Conservation (phyloP, 805 yeast species). For the Pachysolen tannophilus region DNA sequence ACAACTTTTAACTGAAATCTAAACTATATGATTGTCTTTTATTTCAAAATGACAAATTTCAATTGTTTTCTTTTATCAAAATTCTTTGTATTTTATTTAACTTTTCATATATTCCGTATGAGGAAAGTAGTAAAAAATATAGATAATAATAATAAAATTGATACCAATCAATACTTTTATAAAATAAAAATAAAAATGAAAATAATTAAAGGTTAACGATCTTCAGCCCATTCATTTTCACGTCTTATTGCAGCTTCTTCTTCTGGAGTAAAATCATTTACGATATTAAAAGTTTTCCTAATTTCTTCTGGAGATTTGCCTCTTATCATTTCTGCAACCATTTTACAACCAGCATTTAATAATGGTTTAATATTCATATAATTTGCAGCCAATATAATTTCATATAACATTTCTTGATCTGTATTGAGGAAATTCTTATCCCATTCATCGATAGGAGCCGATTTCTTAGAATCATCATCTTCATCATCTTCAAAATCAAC, state of each 20-base stretch:
- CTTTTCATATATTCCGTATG: too few relatives aligned
- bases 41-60: too few relatives aligned
- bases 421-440: slow-evolving; percentile 90
- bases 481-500: slow-evolving; percentile 66
- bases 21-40: too few relatives aligned
- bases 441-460: slow-evolving; percentile 95
- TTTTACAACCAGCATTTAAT: slow-evolving; percentile 72
- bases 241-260: slow-evolving; percentile 83
- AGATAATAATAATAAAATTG: too few relatives aligned
- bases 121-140: too few relatives aligned
- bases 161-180: too few relatives aligned
- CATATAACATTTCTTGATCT: slow-evolving; percentile 85
- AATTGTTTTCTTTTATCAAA: too few relatives aligned
- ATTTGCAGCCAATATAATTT: slow-evolving; percentile 75
- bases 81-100: too few relatives aligned
- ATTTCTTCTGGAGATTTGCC: slow-evolving; percentile 77
- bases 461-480: slow-evolving; percentile 74
- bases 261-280: slow-evolving; percentile 78
- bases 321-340: slow-evolving; percentile 78
- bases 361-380: slow-evolving; percentile 69
- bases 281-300: slow-evolving; percentile 71
- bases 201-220: too few relatives aligned
- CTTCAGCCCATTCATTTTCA: slow-evolving; percentile 90
- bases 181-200: too few relatives aligned
- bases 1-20: too few relatives aligned